These are phyloP conservation scores for Podaxis mareebaensis DNA, from an alignment of 768 basidiomycete species.

Conservation along the genomic window DNA sequence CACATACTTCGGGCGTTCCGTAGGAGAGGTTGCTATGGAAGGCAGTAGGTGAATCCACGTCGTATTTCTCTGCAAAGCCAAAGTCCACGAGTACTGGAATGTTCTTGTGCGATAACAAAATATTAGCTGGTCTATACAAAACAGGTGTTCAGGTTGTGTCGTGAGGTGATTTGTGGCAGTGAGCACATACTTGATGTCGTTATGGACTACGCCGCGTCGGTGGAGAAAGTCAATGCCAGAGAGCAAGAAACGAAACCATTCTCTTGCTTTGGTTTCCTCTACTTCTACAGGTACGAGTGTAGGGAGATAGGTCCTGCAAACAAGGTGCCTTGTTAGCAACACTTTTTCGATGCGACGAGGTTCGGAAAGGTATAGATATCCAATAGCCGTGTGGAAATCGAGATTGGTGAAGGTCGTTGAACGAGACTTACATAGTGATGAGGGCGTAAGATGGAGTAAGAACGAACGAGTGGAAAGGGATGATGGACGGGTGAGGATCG, in stretches of 20 bases:
- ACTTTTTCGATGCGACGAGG: slow-evolving; percentile 20
- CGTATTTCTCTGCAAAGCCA: slow-evolving; percentile 92
- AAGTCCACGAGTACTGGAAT: slow-evolving; percentile 93
- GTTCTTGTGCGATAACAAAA: slow-evolving; percentile 76
- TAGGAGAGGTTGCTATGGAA: slow-evolving; percentile 84
- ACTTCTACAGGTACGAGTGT: slow-evolving; percentile 87
- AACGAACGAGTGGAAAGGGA: slow-evolving; percentile 92
- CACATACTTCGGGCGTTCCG: slow-evolving; percentile 85
- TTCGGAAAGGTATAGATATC: background rate
- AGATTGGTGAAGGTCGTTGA: background rate
- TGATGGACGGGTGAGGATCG: slow-evolving; percentile 89
- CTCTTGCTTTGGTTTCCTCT: slow-evolving; percentile 69
- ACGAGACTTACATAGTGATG: slow-evolving; percentile 77
- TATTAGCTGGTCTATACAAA: slow-evolving; percentile 79
- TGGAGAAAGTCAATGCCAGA: slow-evolving; percentile 87
- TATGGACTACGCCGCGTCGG: slow-evolving; percentile 81
- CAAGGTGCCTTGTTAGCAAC: slow-evolving; percentile 1
- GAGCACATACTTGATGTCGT: slow-evolving; percentile 85
- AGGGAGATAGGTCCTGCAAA: slow-evolving; percentile 80
- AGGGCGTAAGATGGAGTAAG: slow-evolving; percentile 89
- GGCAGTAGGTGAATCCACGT: slow-evolving; percentile 57
- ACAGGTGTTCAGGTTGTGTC: background rate
- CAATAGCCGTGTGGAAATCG: background rate
- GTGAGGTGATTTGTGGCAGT: background rate
- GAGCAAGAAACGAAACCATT: slow-evolving; percentile 82